phyloP scores from a whole-genome alignment of 257 asterid species.

The Scutellaria minor region DNA sequence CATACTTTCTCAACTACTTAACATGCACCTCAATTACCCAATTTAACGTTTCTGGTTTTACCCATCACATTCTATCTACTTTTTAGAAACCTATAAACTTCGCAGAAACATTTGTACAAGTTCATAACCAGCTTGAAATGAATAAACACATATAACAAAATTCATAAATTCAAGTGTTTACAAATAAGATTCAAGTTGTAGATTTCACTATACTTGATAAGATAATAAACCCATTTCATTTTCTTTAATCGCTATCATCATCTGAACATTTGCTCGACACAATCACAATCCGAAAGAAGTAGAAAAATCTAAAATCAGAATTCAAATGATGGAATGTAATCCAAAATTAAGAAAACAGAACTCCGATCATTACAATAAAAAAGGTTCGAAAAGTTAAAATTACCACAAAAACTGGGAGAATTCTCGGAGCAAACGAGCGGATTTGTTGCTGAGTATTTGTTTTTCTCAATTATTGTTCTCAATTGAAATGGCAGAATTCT shows the following conservation, averaged over 20 bases:
- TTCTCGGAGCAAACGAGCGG: neutral
- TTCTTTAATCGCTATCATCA: neutral
- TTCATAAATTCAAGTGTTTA: no score
- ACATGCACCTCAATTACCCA: no score
- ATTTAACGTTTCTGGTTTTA: neutral
- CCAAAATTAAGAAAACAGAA: neutral
- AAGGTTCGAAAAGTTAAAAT: neutral
- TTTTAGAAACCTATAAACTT: no score
- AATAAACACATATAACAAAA: no score
- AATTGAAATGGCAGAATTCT: neutral
- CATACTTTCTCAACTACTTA: neutral
- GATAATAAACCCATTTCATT: neutral
- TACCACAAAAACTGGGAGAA: neutral
- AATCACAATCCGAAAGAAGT: neutral
- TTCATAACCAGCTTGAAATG: no score
- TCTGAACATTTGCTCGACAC: neutral
- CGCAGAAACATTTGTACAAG: no score
- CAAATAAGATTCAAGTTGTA: no score
- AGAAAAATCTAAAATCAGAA: neutral
- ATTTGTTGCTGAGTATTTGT: neutral
- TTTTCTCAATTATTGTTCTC: no score
- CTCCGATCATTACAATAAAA: neutral
- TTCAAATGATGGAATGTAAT: neutral
- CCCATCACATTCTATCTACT: neutral
- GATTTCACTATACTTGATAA: no score